Evolutionary conservation across 2,329 filamentous ascomycete species (phyloP).

Genomic region (Fusarium temperatum): DNA sequence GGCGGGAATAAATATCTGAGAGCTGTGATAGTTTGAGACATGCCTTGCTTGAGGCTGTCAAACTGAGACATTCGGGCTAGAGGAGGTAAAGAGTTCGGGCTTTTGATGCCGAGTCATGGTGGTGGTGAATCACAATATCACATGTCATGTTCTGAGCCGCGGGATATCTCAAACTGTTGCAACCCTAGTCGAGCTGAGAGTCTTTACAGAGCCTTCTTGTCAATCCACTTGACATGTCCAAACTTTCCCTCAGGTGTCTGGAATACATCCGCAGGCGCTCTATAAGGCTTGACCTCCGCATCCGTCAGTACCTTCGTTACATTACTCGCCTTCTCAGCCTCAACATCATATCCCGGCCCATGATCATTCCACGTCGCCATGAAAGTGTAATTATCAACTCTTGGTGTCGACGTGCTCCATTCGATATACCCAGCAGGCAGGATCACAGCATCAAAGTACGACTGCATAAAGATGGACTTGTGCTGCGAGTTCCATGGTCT

Average conservation of each 20-base stretch:
- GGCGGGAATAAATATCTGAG: not conserved
- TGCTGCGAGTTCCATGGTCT: conserved; percentile 70
- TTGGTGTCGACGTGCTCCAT: not conserved
- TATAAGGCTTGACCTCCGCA: conserved; percentile 41
- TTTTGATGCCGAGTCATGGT: not conserved
- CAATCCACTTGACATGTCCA: conserved; percentile 23
- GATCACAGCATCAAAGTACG: conserved; percentile 64
- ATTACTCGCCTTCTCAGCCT: conserved; percentile 50
- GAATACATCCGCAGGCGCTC: conserved; percentile 24
- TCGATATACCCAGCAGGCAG: conserved; percentile 61
- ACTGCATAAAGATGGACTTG: conserved; percentile 64
- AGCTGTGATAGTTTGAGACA: not conserved
- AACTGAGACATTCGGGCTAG: not conserved
- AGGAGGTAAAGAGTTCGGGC: too few relatives aligned
- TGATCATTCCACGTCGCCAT: conserved; percentile 64
- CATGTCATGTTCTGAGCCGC: not conserved
- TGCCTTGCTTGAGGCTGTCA: not conserved
- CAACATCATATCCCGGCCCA: conserved; percentile 64
- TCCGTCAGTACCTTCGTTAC: conserved; percentile 58
- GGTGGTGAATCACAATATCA: not conserved
- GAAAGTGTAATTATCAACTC: conserved; percentile 55
- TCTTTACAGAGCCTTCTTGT: conserved; percentile 9
- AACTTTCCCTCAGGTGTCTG: conserved; percentile 25
- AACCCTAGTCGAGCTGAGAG: not conserved
- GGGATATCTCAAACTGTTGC: not conserved